Evolutionary conservation across 441 rosid genomes (phyloP), one percentile per base, ranked within the genome.

Genomic region (Mallotus japonicus): DNA sequence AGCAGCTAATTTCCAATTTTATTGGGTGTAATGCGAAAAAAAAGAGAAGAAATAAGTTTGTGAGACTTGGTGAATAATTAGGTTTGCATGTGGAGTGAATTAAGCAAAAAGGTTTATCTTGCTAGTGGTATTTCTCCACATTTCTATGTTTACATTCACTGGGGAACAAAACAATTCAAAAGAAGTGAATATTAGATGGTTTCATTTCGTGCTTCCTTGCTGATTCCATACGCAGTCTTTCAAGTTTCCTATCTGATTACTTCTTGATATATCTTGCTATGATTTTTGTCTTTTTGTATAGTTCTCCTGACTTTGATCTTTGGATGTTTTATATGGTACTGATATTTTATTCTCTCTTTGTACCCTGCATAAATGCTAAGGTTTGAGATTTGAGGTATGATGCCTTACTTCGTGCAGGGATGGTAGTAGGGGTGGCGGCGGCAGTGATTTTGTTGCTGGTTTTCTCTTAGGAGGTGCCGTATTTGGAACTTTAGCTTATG

Each of bases 401-500:
- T 60, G n/a, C 65, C 3, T 58, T 71, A 28, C 67, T 37, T 50
- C 72, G 53, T 81, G 76, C 87, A 87, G 96, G 58, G 87, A 86
- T 32, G 87, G 88, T 49, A 70, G 69, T 68, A 81, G 86, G 61
- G 81, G 87, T 17, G 80, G 87, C 17, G 92, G 95, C 65, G 88
- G 92, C 55, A 51, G 85, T 78, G 97, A 92, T 77, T 94, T 94
- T 87, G 73, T 83, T n/a, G 95, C 97, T 68, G 99, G 97, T 70
- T 94, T 94, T 81, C 85, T 92, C 63, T 71, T 94, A 72, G 97
- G 96, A 40, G 97, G 97, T 55, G 97, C 97, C 50, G 62, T 92
- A 47, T 89, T 86, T 75, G 97, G 97, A 75, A 86, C 93, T n/a
- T 75, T 87, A 57, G 95, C 91, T 2, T 94, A 94, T 82, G 65